Conservation (phyloP, 2,329 filamentous ascomycete species). For the Achaetomium macrosporum region DNA sequence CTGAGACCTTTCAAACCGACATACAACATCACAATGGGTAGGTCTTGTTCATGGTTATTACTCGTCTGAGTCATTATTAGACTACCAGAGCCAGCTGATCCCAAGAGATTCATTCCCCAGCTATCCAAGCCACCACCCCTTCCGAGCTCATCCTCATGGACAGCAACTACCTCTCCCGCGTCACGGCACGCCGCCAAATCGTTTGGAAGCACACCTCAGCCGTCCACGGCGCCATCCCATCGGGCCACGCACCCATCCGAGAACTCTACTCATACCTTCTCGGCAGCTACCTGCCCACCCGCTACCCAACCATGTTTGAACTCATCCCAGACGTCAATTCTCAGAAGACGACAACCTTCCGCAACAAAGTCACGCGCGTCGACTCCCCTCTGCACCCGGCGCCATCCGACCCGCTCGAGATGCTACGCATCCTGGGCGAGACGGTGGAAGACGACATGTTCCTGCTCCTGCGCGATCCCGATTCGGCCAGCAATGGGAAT, state of each 20-base stretch:
- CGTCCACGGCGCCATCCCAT: constrained; percentile 39
- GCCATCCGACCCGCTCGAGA: constrained; percentile 28
- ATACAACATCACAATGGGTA: constrained; percentile 52
- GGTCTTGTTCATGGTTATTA: neutral
- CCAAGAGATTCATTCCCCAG: neutral
- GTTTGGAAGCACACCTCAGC: constrained; percentile 35
- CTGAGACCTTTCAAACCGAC: constrained; percentile 46
- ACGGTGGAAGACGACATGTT: constrained; percentile 51
- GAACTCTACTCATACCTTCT: constrained; percentile 47
- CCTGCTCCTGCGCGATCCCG: constrained; percentile 38
- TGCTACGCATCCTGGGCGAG: constrained; percentile 40
- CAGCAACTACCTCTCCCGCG: constrained; percentile 41
- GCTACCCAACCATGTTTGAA: constrained; percentile 45
- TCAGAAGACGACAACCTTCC: constrained; percentile 18
- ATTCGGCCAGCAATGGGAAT: constrained; percentile 1
- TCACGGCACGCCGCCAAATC: constrained; percentile 35
- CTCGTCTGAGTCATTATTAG: no score
- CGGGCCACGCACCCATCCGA: constrained; percentile 37
- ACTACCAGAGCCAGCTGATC: no score
- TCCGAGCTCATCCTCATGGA: constrained; percentile 51
- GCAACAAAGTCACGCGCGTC: constrained; percentile 36
- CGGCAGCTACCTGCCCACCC: constrained; percentile 39
- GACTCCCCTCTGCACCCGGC: constrained; percentile 27
- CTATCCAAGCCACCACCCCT: constrained; percentile 11
- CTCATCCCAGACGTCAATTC: constrained; percentile 22